Evolutionary conservation across 2,329 filamentous ascomycete genomes (phyloP), one percentile per base, ranked within the genome.

Genomic region (Meredithiella fracta): DNA sequence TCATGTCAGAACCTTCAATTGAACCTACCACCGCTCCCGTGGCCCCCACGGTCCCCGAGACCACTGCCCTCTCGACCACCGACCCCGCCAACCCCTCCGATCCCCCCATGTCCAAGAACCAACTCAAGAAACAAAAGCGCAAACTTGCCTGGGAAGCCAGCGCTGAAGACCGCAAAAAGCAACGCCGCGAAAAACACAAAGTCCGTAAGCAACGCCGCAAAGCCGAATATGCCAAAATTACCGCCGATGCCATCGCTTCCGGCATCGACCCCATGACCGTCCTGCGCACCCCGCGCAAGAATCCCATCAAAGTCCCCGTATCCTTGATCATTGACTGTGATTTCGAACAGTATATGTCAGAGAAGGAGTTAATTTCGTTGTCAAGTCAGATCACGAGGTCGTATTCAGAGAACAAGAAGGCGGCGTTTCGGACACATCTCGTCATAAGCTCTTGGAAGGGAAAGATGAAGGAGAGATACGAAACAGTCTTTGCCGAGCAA

Each of bases 261-360:
- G 74, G 70, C 44, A 67, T 70, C 26, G 72, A 73, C 58, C 72
- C 69, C 44, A 61, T 59, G 47, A 61, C 62, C 6, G 64, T 67
- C 1, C 60, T 68, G 14, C 70, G 66, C 60, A 65, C 65, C 50
- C 63, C 63, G 44, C 60, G 59, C 61, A 63, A 60, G 62, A 59
- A 56, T 60, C 64, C 69, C 47, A 70, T 73, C 51, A 77, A 80
- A 56, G 76, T 94, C 0, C 89, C 90, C 1, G 71, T 97, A 22
- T 79, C 86, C 0, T 72, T 98, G 61, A 74, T 98, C 58, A 72
- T 98, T 60, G 92, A 98, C 70, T 97, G 91, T 69, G 82, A 86
- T 61, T 98, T 94, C 66, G 90, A 98, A 67, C 74, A 85, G 44
- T 78, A 90, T 64, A 98, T 98, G 92, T 76, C 75, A 53, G 85